Base-by-base conservation (phyloP, 371 early-diverging fungal genomes). In the Coemansia sp. region DNA sequence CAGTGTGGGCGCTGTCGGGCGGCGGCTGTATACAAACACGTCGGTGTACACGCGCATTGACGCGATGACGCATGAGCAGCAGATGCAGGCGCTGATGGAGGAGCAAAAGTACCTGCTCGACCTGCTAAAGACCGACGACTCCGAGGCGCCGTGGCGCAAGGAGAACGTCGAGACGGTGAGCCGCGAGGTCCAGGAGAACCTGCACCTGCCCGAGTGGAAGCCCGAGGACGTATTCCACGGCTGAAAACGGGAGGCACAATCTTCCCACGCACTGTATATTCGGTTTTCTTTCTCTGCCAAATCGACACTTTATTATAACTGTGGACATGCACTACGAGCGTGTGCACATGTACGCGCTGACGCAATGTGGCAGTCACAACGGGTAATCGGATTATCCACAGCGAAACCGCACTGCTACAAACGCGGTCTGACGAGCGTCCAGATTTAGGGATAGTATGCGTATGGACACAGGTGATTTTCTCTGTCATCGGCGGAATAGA, bases 31-130 rank as follows among this genome's bases (percentile, higher is more conserved):
- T 51, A 70, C 70, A 45, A 70, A 70, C 50, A 66, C 70, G 31
- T 61, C 65, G n/a, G 70, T 70, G 55, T 70, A 70, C 47, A 65
- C 70, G 35, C 65, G 65, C 34, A 48, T 42, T 35, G 70, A 70
- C 47, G 31, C 31, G n/a, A 70, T 65, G 66, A 52, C 70, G 43
- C 57, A 51, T 43, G 66, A 66, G 50, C 60, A 70, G 47, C 59
- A 53, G 11, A 39, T 70, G 42, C 42, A 51, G 40, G 53, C 41
- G 20, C 51, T 70, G 16, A n/a, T 61, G 36, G 70, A 60, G 49
- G 70, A 70, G 62, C 66, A 70, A 39, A 61, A 54, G 42, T 65
- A 70, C 61, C 58, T 70, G 48, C 43, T 33, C 42, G 70, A 70
- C 33, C 66, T 70, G 54, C 70, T 70, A 54, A 65, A 66, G 26